Conservation (phyloP, 805 yeast genomes). For the Lipomyces yamadae region DNA sequence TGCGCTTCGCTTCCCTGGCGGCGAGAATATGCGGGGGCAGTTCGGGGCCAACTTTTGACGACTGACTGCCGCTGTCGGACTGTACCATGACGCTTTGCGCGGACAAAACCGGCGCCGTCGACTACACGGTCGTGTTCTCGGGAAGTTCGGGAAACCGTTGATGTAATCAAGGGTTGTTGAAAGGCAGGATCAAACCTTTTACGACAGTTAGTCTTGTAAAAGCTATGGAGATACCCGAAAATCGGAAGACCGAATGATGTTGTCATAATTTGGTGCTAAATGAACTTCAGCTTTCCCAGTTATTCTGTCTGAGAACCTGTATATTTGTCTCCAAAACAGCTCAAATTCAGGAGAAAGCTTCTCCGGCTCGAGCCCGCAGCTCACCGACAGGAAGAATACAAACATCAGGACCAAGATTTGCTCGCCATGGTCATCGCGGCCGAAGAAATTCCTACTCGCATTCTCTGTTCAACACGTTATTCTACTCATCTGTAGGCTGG, state of each 20-base stretch:
- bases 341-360: neutral
- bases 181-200: neutral
- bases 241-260: neutral
- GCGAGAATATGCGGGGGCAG: slow-evolving; percentile 35
- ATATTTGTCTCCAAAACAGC: neutral
- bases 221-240: neutral
- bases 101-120: neutral
- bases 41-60: slow-evolving; percentile 29
- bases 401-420: neutral
- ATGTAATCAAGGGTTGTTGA: neutral
- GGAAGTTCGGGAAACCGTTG: neutral
- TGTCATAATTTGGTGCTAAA: neutral
- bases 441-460: neutral
- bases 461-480: neutral
- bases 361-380: neutral
- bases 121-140: neutral
- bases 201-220: neutral
- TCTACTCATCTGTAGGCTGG: neutral
- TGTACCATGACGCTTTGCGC: neutral
- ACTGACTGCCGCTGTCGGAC: neutral
- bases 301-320: too few relatives aligned
- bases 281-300: neutral
- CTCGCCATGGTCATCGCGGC: slow-evolving; percentile 1
- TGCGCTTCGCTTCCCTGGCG: slow-evolving; percentile 29
- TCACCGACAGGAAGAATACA: neutral